Evolutionary conservation across 768 basidiomycete genomes (phyloP), one percentile per base, ranked within the genome.

Genomic region (Boletus rufocinnamomeus): DNA sequence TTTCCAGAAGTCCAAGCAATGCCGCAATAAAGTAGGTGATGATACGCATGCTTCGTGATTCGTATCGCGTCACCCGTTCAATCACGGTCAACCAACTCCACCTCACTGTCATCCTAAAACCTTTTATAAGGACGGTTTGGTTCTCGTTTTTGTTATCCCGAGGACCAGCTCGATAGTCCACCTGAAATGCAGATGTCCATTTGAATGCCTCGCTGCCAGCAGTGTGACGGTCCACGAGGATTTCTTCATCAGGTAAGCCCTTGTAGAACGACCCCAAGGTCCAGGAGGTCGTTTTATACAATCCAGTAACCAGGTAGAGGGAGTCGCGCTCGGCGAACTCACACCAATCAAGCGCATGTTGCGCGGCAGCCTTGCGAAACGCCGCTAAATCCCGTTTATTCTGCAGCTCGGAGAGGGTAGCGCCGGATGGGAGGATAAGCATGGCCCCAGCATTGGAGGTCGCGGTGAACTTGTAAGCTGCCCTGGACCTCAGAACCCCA

Each of bases 41-140:
- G n/a, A 4, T 41, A n/a, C 40, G 13, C 8, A 8, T 5, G 3
- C 27, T 38, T 46, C 9, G 13, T 19, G 19, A 32, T 38, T 27
- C 23, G n/a, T 13, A 21, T 21, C 4, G 9, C n/a, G 35, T 5
- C 1, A 41, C n/a, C 30, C 2, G 17, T 27, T 54, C 52, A n/a
- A 59, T n/a, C 27, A 59, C 40, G 9, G 37, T 6, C 10, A 43
- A 21, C 30, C 19, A 19, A 27, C 35, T 8, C 44, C 32, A 30
- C n/a, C 52, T 57, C n/a, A n/a, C n/a, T n/a, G n/a, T n/a, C n/a
- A n/a, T n/a, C n/a, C n/a, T n/a, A n/a, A n/a, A n/a, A n/a, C n/a
- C n/a, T n/a, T n/a, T n/a, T n/a, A n/a, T n/a, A 25, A 63, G 17
- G 17, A 63, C 10, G 9, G 62, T 62, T 45, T 63, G 62, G 34